These are phyloP conservation scores for Nidula microcarpa DNA, from an alignment of 768 basidiomycete species.

Conservation along the genomic window DNA sequence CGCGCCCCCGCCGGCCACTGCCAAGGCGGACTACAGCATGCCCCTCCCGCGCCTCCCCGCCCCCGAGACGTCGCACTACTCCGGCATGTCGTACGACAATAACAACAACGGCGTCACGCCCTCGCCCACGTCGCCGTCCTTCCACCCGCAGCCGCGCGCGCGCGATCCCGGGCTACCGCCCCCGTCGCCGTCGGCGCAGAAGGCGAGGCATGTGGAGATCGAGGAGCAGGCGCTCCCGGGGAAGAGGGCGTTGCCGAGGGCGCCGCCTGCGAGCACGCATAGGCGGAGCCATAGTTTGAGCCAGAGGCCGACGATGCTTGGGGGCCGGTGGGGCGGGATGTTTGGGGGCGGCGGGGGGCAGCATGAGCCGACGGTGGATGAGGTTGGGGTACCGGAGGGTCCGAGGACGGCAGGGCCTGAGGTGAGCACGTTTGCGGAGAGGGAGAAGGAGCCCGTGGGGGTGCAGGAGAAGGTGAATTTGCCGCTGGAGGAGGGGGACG, in stretches of 20 bases:
- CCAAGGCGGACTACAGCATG: constrained; percentile 76
- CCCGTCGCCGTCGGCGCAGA: constrained; percentile 31
- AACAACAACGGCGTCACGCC: constrained; percentile 39
- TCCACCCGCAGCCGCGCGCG: constrained; percentile 60
- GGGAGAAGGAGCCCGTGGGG: constrained; percentile 20
- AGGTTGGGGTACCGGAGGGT: constrained; percentile 29
- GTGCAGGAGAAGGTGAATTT: constrained; percentile 18
- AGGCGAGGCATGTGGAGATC: constrained; percentile 23
- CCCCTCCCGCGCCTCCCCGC: constrained; percentile 77
- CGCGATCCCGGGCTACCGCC: constrained; percentile 58
- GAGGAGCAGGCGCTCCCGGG: constrained; percentile 18
- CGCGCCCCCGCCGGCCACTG: constrained; percentile 13
- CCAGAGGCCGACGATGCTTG: constrained; percentile 55
- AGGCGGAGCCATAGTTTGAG: constrained; percentile 81
- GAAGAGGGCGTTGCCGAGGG: constrained; percentile 44
- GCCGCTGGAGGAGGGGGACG: constrained; percentile 6
- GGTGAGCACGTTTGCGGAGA: constrained; percentile 47
- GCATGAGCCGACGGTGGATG: constrained; percentile 31
- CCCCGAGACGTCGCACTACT: constrained; percentile 79
- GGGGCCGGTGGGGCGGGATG: constrained; percentile 58
- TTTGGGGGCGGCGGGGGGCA: constrained; percentile 40
- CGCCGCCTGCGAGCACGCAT: constrained; percentile 78
- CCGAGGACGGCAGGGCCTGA: constrained; percentile 71
- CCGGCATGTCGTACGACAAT: constrained; percentile 76
- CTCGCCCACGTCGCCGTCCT: constrained; percentile 57